Evolutionary conservation across 78 protist genomes (phyloP).

Genomic region (Planoprotostelium fungivorum): DNA sequence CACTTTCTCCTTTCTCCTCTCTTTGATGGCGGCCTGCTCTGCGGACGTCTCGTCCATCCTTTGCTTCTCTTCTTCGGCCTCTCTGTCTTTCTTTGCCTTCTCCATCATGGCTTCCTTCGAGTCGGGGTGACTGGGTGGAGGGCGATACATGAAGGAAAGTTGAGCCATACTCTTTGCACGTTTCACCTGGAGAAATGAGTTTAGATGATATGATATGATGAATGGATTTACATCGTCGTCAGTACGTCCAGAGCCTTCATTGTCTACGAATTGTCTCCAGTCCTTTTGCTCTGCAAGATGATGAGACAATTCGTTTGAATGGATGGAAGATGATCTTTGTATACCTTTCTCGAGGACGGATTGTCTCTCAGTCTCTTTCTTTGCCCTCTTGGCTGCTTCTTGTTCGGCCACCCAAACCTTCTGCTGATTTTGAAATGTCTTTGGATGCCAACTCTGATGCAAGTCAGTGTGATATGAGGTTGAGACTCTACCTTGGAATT

Average conservation of each 20-base stretch:
- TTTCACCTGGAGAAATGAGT: neutral
- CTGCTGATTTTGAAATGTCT: neutral
- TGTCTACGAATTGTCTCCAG: neutral
- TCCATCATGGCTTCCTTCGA: neutral
- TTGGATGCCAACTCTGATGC: neutral
- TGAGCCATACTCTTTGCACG: neutral
- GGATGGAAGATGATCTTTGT: neutral
- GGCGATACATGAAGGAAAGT: neutral
- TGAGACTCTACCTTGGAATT: neutral
- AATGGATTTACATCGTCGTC: neutral
- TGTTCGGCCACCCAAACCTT: neutral
- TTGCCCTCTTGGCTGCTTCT: neutral
- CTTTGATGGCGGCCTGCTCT: neutral
- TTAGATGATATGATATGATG: neutral
- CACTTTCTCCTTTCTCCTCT: neutral
- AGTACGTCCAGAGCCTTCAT: neutral
- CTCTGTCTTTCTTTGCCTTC: neutral
- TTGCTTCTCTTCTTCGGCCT: neutral
- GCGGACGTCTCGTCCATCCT: neutral
- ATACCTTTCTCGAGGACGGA: neutral
- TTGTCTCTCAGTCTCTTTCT: neutral
- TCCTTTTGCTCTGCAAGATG: neutral
- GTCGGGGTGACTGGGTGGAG: neutral
- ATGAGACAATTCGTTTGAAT: too few relatives aligned
- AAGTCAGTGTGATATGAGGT: neutral